Evolutionary conservation across 495 filamentous ascomycete species (phyloP).

Genomic region (Neurospora intermedia): DNA sequence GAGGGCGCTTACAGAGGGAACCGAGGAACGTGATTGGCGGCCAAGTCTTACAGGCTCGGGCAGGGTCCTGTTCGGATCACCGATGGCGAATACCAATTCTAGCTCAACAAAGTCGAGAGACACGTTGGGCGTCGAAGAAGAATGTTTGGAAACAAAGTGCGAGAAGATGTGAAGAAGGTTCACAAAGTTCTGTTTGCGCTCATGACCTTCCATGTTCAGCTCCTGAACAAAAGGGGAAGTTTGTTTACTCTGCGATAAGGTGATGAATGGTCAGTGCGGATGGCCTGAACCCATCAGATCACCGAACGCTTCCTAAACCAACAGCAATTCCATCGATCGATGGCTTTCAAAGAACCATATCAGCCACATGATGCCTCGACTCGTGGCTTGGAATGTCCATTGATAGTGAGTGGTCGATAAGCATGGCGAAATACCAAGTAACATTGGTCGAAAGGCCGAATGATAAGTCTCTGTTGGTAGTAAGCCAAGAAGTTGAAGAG

Average conservation of each 20-base stretch:
- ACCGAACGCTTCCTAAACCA: background rate
- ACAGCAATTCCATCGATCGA: background rate
- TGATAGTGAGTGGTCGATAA: background rate
- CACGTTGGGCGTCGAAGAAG: background rate
- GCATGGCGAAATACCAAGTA: background rate
- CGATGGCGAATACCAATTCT: background rate
- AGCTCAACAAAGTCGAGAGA: background rate
- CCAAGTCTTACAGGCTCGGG: constrained; percentile 4
- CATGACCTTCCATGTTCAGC: background rate
- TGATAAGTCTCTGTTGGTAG: background rate
- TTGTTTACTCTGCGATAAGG: background rate
- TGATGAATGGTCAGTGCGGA: background rate
- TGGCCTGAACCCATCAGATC: background rate
- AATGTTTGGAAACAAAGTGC: background rate
- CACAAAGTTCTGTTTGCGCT: background rate
- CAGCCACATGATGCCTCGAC: background rate
- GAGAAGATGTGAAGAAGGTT: background rate
- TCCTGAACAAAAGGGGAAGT: background rate
- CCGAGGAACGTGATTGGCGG: constrained; percentile 6
- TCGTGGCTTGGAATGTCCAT: background rate
- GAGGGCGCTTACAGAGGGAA: constrained; percentile 19
- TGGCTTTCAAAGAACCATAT: background rate
- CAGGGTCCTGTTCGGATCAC: background rate
- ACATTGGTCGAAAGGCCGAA: background rate
- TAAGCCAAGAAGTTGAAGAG: background rate